Evolutionary conservation across 2,329 filamentous ascomycete genomes (phyloP), one percentile per base, ranked within the genome.

Genomic region (Thielaviopsis ethacetica): DNA sequence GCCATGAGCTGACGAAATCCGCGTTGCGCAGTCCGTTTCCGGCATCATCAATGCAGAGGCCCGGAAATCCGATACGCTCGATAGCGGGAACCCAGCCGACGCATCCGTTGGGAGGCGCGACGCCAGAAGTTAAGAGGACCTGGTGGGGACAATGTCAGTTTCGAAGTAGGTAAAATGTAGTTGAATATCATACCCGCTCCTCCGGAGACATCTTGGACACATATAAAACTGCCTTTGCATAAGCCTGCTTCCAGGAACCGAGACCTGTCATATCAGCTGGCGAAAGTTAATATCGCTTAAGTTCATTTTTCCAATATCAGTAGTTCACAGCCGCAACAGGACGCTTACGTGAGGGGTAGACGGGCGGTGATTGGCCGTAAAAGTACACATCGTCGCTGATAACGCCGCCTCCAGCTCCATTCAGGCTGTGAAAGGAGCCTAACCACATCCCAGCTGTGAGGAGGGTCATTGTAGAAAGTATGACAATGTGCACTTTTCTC

Each of bases 51-150:
- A 75, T 65, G 58, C 74, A 76, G 64, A 76, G 66, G n/a, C 73
- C 73, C 0, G 72, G 68, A 55, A 76, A 77, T 0, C 66, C 63
- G 19, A 76, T 62, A 3, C 73, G 67, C 15, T 66, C 54, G 7
- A 76, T 67, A 7, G 70, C 65, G 0, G 68, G 64, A 30, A 76
- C 71, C 61, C 69, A 73, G n/a, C 76, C 77, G 0, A 71, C 70
- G 65, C 77, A 80, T 53, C 75, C 71, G 27, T 72, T 75, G n/a
- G 71, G 70, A 2, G 69, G 81, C 64, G 79, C 76, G 53, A 83
- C 78, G 62, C 88, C 88, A 1, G 85, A 85, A 0, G 86, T 91
- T 60, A 93, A 70, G 65, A 83, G 85, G 66, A 91, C 83, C 73
- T 76, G 49, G 13, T 15, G n/a, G n/a, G 27, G 41, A 52, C 17